Evolutionary conservation across 2,329 filamentous ascomycete species (phyloP).

Genomic region (Aureobasidium subglaciale): DNA sequence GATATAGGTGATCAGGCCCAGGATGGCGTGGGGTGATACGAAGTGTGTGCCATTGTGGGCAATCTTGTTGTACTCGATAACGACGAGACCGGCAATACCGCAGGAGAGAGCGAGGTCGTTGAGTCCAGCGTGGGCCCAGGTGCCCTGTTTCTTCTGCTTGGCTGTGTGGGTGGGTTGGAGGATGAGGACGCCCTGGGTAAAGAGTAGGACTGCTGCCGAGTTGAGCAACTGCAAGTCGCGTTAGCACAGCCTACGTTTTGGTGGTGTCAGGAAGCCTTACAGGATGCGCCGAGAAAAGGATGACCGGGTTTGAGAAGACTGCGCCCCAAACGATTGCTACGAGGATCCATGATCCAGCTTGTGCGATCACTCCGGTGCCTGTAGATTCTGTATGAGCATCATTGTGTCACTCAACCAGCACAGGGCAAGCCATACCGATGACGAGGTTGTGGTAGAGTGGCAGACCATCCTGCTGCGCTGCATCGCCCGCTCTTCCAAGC

Average conservation of each 20-base stretch:
- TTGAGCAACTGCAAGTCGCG: slow-evolving; percentile 42
- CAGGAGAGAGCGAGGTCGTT: slow-evolving; percentile 58
- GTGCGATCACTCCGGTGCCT: slow-evolving; percentile 78
- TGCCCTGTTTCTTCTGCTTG: slow-evolving; percentile 61
- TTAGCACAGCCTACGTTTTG: not conserved
- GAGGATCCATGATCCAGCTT: slow-evolving; percentile 70
- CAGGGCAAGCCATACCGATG: slow-evolving; percentile 48
- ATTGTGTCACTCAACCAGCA: not conserved
- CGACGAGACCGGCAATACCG: slow-evolving; percentile 57
- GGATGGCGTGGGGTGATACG: slow-evolving; percentile 69
- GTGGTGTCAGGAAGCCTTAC: slow-evolving; percentile 40
- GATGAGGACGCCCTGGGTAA: slow-evolving; percentile 73
- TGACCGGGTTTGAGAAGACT: slow-evolving; percentile 62
- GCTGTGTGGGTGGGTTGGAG: slow-evolving; percentile 80
- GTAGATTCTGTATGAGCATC: slow-evolving; percentile 20
- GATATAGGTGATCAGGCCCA: slow-evolving; percentile 71
- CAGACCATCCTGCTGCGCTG: slow-evolving; percentile 58
- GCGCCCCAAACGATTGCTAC: slow-evolving; percentile 69
- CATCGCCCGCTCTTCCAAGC: slow-evolving; percentile 65
- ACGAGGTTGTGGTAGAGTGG: slow-evolving; percentile 64
- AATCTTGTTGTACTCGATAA: slow-evolving; percentile 82
- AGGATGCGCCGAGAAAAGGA: slow-evolving; percentile 84
- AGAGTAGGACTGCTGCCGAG: slow-evolving; percentile 61
- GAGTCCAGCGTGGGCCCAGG: slow-evolving; percentile 60
- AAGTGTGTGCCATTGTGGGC: slow-evolving; percentile 63